phyloP scores from a whole-genome alignment of 495 filamentous ascomycete species.

The Hyphodiscus hymeniophilus region DNA sequence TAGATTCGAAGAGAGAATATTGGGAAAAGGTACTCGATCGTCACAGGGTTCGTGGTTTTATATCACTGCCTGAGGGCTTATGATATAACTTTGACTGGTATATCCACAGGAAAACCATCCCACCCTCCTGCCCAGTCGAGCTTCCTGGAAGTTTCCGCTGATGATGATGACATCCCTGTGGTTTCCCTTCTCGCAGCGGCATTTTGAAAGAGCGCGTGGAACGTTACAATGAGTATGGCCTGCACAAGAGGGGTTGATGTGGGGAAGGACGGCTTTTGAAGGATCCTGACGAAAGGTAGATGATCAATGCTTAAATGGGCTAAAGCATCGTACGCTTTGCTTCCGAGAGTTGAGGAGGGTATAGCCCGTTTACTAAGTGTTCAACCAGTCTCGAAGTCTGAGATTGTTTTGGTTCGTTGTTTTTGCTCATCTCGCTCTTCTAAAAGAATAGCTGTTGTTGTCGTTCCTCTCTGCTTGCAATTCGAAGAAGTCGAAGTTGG shows the following conservation, averaged over 20 bases:
- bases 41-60: neutral
- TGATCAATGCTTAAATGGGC: neutral
- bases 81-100: neutral
- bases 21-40: neutral
- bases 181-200: neutral
- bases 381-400: no score
- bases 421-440: no score
- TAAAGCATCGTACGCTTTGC: neutral
- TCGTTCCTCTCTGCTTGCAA: no score
- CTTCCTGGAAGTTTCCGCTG: neutral
- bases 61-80: neutral
- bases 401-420: no score
- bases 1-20: neutral
- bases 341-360: neutral
- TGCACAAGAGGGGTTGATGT: neutral
- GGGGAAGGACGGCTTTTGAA: neutral
- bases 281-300: conserved; percentile 1
- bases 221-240: neutral
- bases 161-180: neutral
- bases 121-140: neutral
- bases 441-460: no score
- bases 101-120: neutral
- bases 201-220: neutral
- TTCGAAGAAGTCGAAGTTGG: no score
- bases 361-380: no score